A percentile compares a stretch with the other conserved stretches of the same genome.
Conservation (phyloP, 2,329 filamentous ascomycete genomes). For the Phialophora macrospora region DNA sequence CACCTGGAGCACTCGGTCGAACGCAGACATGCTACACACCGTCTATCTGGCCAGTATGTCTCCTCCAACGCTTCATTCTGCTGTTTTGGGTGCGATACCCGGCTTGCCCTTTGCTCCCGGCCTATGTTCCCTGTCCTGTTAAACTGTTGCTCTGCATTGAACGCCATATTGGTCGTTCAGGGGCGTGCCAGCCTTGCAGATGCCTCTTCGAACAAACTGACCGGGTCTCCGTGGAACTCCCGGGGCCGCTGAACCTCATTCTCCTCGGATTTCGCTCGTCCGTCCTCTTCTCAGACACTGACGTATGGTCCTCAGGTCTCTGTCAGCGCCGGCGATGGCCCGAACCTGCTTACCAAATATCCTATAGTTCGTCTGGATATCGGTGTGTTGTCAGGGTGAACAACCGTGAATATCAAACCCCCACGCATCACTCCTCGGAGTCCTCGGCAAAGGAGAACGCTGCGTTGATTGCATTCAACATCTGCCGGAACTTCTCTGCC, state of each 20-base stretch:
- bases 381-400: constrained; percentile 93
- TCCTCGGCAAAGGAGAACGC: constrained; percentile 86
- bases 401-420: constrained; percentile 93
- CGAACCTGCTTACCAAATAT: constrained; percentile 83
- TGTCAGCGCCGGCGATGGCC: constrained; percentile 94
- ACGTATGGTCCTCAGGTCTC: constrained; percentile 66
- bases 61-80: constrained; percentile 19
- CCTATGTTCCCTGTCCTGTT: constrained; percentile 9
- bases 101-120: constrained; percentile 16
- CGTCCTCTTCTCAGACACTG: constrained; percentile 24
- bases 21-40: constrained; percentile 39
- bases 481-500: constrained; percentile 95
- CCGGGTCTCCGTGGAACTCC: constrained; percentile 3
- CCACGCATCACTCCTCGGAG: constrained; percentile 81
- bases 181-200: constrained; percentile 29
- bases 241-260: neutral
- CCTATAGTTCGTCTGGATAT: constrained; percentile 67
- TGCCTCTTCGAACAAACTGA: neutral
- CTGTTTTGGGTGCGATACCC: constrained; percentile 23
- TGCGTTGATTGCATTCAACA: constrained; percentile 94
- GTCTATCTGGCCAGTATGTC: constrained; percentile 40
- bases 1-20: constrained; percentile 6
- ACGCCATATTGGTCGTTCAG: constrained; percentile 15
- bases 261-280: constrained; percentile 11
- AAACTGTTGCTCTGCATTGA: constrained; percentile 14